These are phyloP conservation scores for Podospora bellae-mahoneyi DNA, from an alignment of 495 filamentous ascomycete species.

Conservation along the genomic window DNA sequence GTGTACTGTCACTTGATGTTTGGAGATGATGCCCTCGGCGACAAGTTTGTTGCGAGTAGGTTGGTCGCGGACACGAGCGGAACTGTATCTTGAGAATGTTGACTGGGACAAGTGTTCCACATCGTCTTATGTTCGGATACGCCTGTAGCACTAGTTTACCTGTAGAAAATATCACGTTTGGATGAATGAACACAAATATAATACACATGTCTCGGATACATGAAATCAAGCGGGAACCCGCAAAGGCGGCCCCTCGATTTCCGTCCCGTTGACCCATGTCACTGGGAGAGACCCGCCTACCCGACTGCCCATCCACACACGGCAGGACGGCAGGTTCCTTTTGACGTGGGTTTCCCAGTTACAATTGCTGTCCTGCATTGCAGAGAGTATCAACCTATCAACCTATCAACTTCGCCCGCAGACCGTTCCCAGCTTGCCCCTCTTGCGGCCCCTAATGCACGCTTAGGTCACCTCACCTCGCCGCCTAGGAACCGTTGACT, in stretches of 20 bases:
- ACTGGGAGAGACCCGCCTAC: conserved; percentile 1
- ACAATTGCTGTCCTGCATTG: neutral
- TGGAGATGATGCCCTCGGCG: neutral
- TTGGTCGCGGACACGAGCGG: neutral
- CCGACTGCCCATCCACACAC: no score
- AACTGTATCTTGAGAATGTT: neutral
- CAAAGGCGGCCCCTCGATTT: conserved; percentile 1
- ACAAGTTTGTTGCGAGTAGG: neutral
- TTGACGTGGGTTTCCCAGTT: conserved; percentile 14
- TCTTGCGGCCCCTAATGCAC: neutral
- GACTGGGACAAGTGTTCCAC: conserved; percentile 1
- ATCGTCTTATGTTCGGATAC: neutral
- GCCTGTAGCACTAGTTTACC: neutral
- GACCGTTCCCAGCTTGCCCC: conserved; percentile 14
- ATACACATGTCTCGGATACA: neutral
- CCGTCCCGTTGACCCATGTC: conserved; percentile 5
- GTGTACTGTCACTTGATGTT: neutral
- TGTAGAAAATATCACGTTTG: neutral
- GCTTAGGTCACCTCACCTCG: conserved; percentile 11
- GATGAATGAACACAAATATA: neutral
- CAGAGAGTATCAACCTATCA: conserved; percentile 3
- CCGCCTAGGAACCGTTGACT: neutral
- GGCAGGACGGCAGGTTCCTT: conserved; percentile 11
- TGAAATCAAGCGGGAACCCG: neutral
- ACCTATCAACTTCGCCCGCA: conserved; percentile 10